phyloP scores from a whole-genome alignment of 257 asterid species.

The Fraxinus anomala region DNA sequence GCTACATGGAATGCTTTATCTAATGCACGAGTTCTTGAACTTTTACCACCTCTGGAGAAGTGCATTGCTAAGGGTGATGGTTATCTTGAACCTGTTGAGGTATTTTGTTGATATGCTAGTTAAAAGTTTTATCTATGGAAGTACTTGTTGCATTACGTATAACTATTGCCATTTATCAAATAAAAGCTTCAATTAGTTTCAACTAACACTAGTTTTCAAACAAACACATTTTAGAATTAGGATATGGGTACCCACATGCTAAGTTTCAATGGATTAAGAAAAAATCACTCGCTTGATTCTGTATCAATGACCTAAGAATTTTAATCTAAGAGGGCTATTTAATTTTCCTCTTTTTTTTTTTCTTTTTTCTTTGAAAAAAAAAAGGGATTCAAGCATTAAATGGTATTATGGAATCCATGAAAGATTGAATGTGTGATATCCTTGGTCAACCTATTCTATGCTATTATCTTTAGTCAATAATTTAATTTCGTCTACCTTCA shows the following conservation, averaged over 20 bases:
- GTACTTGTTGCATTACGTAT: background rate
- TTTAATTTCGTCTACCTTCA: background rate
- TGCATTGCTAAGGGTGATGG: conserved; percentile 66
- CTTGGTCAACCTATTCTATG: background rate
- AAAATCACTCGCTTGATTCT: background rate
- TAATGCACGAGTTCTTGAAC: conserved; percentile 78
- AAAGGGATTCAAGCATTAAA: no score
- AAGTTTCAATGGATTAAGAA: background rate
- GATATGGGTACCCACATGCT: background rate
- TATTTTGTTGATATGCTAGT: conserved; percentile 26
- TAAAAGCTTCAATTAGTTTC: background rate
- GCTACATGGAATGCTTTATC: conserved; percentile 78
- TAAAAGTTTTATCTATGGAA: background rate
- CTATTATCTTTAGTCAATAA: background rate
- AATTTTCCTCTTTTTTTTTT: background rate
- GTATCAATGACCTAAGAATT: background rate
- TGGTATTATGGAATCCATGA: background rate
- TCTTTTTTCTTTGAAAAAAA: no score
- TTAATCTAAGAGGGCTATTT: background rate
- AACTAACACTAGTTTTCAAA: no score
- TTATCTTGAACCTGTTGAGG: conserved; percentile 93
- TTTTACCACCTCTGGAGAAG: conserved; percentile 64
- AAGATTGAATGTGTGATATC: background rate
- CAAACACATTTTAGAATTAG: no score
- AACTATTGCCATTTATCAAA: background rate